Evolutionary conservation across 352 stramenopile genomes (phyloP).

Genomic region (Blastocystis hominis): DNA sequence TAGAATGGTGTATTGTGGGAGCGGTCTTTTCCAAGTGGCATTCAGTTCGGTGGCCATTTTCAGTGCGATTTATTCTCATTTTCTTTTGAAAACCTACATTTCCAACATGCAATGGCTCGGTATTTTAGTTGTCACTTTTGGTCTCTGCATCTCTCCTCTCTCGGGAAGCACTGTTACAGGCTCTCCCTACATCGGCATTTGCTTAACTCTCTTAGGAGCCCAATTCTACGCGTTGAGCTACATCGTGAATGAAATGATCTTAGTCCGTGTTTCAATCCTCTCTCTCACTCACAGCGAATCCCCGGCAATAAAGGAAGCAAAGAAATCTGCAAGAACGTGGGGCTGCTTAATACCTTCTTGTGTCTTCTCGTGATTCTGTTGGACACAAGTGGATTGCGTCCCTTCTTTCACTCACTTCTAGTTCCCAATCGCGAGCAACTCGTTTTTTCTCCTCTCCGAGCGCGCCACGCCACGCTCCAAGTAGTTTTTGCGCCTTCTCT

Average conservation of each 20-base stretch:
- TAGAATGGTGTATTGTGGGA: conserved; percentile 29
- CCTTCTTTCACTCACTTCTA: not conserved
- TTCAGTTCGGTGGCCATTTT: conserved; percentile 36
- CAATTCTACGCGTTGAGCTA: conserved; percentile 41
- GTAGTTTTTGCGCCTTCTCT: not conserved
- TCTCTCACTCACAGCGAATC: not conserved
- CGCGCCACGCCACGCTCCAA: not conserved
- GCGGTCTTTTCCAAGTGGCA: conserved; percentile 17
- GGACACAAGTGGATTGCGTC: not conserved
- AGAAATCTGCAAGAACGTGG: conserved; percentile 1
- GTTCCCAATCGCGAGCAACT: not conserved
- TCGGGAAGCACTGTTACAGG: not conserved
- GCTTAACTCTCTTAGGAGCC: conserved; percentile 6
- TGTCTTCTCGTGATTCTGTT: not conserved
- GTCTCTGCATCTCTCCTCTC: not conserved
- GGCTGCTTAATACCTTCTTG: not conserved
- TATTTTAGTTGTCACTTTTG: not conserved
- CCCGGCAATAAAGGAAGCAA: conserved; percentile 3
- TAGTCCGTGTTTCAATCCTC: not conserved
- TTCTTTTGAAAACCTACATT: not conserved
- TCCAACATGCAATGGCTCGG: not conserved
- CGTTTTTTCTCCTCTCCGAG: not conserved
- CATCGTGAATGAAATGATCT: conserved; percentile 23
- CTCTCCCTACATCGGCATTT: not conserved
- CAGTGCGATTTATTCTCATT: not conserved